phyloP scores from a whole-genome alignment of 176 grass and related monocot genomes.

The Hordeum vulgare region MorexV3_pseudomolecules_assembly NC_058519.1:630149837-630150336 shows the following conservation, averaged over 20 bases:
- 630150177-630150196: too few species aligned
- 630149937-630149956: slow-evolving; percentile 34
- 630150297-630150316: background rate
- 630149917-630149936: background rate
- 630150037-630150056: slow-evolving; percentile 23
- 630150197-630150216: background rate
- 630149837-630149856: background rate
- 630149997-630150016: slow-evolving; percentile 1
- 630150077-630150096: slow-evolving; percentile 6
- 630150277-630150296: background rate
- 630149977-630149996: slow-evolving; percentile 19
- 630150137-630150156: background rate
- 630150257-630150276: background rate
- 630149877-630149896: slow-evolving; percentile 10
- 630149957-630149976: slow-evolving; percentile 25
- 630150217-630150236: background rate
- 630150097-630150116: background rate
- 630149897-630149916: background rate
- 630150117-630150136: background rate
- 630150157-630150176: background rate
- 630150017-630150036: background rate
- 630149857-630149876: slow-evolving; percentile 19
- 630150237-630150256: background rate
- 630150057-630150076: background rate
- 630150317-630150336: background rate